Base-by-base conservation (phyloP, 768 basidiomycete genomes). In the Suillus discolor region DNA sequence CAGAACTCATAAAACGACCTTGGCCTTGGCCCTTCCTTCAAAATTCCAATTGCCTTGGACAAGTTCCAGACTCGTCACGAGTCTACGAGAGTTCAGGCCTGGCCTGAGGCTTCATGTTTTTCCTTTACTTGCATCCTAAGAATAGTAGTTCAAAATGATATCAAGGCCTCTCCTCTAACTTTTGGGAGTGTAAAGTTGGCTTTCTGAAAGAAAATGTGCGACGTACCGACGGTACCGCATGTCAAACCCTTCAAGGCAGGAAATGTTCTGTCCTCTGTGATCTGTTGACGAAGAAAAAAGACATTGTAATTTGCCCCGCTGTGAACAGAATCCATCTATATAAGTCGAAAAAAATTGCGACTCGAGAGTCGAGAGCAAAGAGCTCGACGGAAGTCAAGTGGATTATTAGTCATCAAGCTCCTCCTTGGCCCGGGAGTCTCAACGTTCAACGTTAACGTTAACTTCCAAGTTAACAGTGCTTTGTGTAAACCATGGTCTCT, bases 401-500 rank as follows among this genome's bases (percentile, higher is more conserved):
- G 36, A 42, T 42, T n/a, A n/a, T 45, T 45, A 45, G 11, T 45
- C n/a, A n/a, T 45, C 20, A 45, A 45, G 2, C 44, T 44, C 1
- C 11, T 45, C 41, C 41, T 45, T 45, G 20, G 36, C 36, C 36
- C 36, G 11, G 36, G 9, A 38, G 36, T 38, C 11, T 2, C 36
- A 36, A 34, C 34, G 6, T 34, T 34, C 6, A 34, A n/a, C n/a
- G n/a, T n/a, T n/a, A n/a, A n/a, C n/a, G n/a, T n/a, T n/a, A n/a
- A 31, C 31, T 31, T 31, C 36, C 36, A 36, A 36, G 36, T 36
- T 36, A 36, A 36, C 36, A 36, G 36, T 7, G 11, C 11, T 36
- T 36, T 18, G 16, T 38, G 7, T 34, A n/a, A 55, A 54, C 44
- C 47, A 68, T 74, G 71, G 62, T 70, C 3, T 65, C 71, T 51